Evolutionary conservation across 108 stramenopile genomes (phyloP).

Genomic region (Fistulifera solaris): DNA sequence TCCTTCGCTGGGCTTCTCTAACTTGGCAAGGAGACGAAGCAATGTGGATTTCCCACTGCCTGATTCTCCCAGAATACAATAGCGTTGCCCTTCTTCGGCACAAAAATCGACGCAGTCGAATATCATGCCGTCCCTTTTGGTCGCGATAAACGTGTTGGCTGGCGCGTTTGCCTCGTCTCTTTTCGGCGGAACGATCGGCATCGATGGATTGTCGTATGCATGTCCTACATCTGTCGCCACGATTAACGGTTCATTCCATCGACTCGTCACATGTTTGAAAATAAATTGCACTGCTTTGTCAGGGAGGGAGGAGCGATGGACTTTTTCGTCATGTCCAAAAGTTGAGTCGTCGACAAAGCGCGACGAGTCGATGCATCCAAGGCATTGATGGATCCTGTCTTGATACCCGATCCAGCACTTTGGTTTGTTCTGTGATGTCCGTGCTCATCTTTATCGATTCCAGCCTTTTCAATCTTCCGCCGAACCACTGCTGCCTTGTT

Average conservation of each 20-base stretch:
- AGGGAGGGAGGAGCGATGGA: slow-evolving; percentile 37
- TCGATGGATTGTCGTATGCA: slow-evolving; percentile 14
- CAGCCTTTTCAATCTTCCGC: slow-evolving; percentile 69
- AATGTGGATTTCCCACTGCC: slow-evolving; percentile 78
- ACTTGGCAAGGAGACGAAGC: slow-evolving; percentile 76
- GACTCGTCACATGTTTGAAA: slow-evolving; percentile 32
- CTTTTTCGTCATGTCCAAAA: slow-evolving; percentile 34
- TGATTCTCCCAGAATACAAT: slow-evolving; percentile 76
- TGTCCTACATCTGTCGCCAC: slow-evolving; percentile 57
- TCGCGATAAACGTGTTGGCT: slow-evolving; percentile 1
- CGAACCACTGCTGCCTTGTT: slow-evolving; percentile 41
- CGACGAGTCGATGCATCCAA: slow-evolving; percentile 40
- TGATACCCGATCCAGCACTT: slow-evolving; percentile 41
- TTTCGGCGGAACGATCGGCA: not conserved
- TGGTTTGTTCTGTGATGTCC: slow-evolving; percentile 52
- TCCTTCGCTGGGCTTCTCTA: slow-evolving; percentile 69
- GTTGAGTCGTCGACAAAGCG: slow-evolving; percentile 28
- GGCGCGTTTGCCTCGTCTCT: not conserved
- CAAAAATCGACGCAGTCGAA: slow-evolving; percentile 75
- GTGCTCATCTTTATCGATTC: slow-evolving; percentile 43
- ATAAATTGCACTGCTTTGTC: slow-evolving; percentile 75
- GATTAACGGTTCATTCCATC: slow-evolving; percentile 67
- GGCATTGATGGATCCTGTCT: slow-evolving; percentile 40
- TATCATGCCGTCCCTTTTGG: slow-evolving; percentile 28
- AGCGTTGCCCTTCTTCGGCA: slow-evolving; percentile 47